Percentiles rank a stretch among this genome's conserved stretches.
Conservation (phyloP, 176 grass and related monocot species). For the Cenchrus americanus region DNA sequence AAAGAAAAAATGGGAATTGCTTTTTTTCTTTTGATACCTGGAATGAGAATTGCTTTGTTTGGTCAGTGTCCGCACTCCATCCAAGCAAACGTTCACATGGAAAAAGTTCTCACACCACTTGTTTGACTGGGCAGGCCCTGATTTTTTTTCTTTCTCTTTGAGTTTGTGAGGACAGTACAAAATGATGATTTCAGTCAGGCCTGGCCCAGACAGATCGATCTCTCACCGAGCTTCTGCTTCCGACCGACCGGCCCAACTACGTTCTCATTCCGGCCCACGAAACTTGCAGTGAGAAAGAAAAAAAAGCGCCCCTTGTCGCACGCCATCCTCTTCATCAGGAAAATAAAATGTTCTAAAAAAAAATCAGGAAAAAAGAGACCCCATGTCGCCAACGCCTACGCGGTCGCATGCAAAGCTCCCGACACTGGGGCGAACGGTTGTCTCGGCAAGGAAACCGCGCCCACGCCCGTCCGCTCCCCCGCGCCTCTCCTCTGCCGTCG, state of each 20-base stretch:
- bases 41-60: background rate
- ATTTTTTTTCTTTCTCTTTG: background rate
- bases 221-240: too few relatives aligned
- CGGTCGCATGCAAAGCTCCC: conserved; percentile 3
- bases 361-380: background rate
- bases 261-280: too few relatives aligned
- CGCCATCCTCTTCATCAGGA: too few relatives aligned
- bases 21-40: too few relatives aligned
- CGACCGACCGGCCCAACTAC: too few relatives aligned
- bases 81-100: background rate
- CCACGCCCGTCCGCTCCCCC: background rate
- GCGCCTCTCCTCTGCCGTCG: conserved; percentile 3
- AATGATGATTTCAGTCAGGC: background rate
- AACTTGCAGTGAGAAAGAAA: too few relatives aligned
- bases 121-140: background rate
- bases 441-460: conserved; percentile 36
- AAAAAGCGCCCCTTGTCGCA: too few relatives aligned
- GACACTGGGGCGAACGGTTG: conserved; percentile 6
- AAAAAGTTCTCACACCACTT: background rate
- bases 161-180: background rate
- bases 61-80: background rate
- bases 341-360: too few relatives aligned
- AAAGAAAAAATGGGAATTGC: background rate
- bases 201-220: background rate
- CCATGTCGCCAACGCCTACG: background rate